A percentile compares a stretch with the other conserved stretches of the same genome.
Evolutionary conservation across 805 yeast species (phyloP).

Genomic region (Candida pseudoglaebosa): DNA sequence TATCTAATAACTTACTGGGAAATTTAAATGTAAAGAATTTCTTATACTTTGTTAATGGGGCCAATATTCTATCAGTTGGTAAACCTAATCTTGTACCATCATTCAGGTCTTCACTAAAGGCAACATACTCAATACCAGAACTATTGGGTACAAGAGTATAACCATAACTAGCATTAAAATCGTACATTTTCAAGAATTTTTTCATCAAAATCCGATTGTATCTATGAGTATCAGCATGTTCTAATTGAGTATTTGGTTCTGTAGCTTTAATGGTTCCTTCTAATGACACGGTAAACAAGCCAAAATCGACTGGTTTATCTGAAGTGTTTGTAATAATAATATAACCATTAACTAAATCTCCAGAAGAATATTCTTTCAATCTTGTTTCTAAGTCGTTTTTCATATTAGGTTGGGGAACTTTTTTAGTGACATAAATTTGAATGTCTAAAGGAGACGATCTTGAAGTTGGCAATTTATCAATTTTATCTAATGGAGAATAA

Average conservation of each 20-base stretch:
- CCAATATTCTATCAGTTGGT: slow-evolving; percentile 44
- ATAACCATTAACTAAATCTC: slow-evolving; percentile 42
- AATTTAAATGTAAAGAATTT: slow-evolving; percentile 57
- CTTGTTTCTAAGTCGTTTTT: slow-evolving; percentile 43
- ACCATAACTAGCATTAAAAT: slow-evolving; percentile 53
- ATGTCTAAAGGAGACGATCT: slow-evolving; percentile 42
- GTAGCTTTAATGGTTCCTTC: slow-evolving; percentile 43
- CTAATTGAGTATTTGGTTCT: slow-evolving; percentile 16
- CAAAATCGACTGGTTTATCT: slow-evolving; percentile 39
- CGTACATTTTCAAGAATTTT: slow-evolving; percentile 57
- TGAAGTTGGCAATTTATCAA: slow-evolving; percentile 33
- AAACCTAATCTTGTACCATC: slow-evolving; percentile 51
- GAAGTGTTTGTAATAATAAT: slow-evolving; percentile 47
- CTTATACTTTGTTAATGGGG: slow-evolving; percentile 49
- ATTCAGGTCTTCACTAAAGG: slow-evolving; percentile 37
- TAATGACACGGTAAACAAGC: slow-evolving; percentile 42
- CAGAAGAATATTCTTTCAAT: slow-evolving; percentile 38
- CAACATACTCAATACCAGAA: slow-evolving; percentile 45
- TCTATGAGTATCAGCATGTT: slow-evolving; percentile 12
- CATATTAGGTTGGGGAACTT: slow-evolving; percentile 42
- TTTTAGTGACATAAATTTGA: slow-evolving; percentile 51
- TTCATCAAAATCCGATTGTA: slow-evolving; percentile 36
- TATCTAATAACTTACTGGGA: slow-evolving; percentile 51
- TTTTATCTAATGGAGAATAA: slow-evolving; percentile 47
- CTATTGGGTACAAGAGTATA: slow-evolving; percentile 47